Base-by-base conservation (phyloP, 768 basidiomycete species). In the Kwoniella bestiolae region DNA sequence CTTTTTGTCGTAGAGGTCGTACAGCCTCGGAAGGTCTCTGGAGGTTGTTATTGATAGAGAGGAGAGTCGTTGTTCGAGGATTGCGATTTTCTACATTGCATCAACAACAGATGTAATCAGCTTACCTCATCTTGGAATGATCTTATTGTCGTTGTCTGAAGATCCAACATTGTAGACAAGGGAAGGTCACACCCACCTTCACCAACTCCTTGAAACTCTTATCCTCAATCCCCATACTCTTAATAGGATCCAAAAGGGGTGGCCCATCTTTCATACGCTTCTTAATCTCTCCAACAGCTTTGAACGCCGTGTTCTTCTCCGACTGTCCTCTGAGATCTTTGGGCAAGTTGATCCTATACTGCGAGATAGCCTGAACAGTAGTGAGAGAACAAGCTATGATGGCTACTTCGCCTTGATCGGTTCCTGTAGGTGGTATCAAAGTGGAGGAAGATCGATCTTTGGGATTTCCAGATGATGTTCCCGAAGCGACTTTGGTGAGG, bases 141-240 rank as follows among this genome's bases (percentile, higher is more conserved):
- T 3, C 26, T 35, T 23, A 2, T 11, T 32, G 6, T 44, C 56
- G 47, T 16, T 9, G 9, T n/a, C n/a, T n/a, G n/a, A n/a, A n/a
- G n/a, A n/a, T n/a, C n/a, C n/a, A n/a, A n/a, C n/a, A n/a, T n/a
- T n/a, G n/a, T n/a, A n/a, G 26, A 26, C 28, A 38, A 45, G 25
- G 25, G 32, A 41, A 46, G 12, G 16, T 50, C 35, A 50, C 18
- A 76, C 82, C 46, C 62, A 93, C 94, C 82, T 91, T 86, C 60
- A 97, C 86, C 0, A 98, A 85, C 52, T 88, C 87, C 75, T 87
- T 87, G 83, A 99, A 99, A 71, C 91, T 92, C 35, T 91, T 91
- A 72, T 98, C 96, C 63, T 90, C 92, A 79, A 99, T 96, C 9
- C 88, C 89, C 93, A 98, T 94, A 78, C 97, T 92, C 75, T 91